These are phyloP conservation scores for Macrolepiota fuliginosa DNA, from an alignment of 768 basidiomycete species.

Conservation along the genomic window DNA sequence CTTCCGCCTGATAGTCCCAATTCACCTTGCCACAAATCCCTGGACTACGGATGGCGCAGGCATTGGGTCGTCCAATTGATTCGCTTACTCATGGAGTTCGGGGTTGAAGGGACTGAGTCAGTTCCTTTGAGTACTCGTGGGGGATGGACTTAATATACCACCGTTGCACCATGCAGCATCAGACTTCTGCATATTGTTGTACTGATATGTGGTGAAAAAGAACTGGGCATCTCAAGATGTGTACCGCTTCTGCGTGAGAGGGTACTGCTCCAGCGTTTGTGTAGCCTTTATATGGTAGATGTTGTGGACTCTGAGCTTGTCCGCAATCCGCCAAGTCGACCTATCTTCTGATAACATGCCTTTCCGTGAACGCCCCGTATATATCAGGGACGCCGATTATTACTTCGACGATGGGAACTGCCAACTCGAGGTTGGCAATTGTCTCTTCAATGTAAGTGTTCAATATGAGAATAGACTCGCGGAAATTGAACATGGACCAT, in stretches of 20 bases:
- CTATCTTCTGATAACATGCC: no score
- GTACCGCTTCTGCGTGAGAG: not conserved
- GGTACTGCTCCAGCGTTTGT: not conserved
- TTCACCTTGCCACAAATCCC: slow-evolving; percentile 62
- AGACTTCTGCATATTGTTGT: not conserved
- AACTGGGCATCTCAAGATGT: no score
- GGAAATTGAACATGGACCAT: not conserved
- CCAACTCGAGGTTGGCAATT: not conserved
- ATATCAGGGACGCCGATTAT: not conserved
- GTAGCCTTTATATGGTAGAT: not conserved
- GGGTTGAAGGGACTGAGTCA: not conserved
- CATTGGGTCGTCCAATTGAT: slow-evolving; percentile 20
- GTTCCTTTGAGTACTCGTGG: not conserved
- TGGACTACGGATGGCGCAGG: slow-evolving; percentile 43
- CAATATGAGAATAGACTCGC: not conserved
- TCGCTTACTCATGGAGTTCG: not conserved
- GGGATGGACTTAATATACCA: not conserved
- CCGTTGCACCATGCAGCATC: not conserved
- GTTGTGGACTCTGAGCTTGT: not conserved
- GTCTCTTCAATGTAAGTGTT: not conserved
- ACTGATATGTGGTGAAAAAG: not conserved
- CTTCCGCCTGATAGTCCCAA: slow-evolving; percentile 58
- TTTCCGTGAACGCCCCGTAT: no score
- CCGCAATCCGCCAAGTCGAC: not conserved
- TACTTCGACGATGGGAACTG: slow-evolving; percentile 3